Base-by-base conservation (phyloP, 139 green algal species). In the Chlorella sp. region DNA sequence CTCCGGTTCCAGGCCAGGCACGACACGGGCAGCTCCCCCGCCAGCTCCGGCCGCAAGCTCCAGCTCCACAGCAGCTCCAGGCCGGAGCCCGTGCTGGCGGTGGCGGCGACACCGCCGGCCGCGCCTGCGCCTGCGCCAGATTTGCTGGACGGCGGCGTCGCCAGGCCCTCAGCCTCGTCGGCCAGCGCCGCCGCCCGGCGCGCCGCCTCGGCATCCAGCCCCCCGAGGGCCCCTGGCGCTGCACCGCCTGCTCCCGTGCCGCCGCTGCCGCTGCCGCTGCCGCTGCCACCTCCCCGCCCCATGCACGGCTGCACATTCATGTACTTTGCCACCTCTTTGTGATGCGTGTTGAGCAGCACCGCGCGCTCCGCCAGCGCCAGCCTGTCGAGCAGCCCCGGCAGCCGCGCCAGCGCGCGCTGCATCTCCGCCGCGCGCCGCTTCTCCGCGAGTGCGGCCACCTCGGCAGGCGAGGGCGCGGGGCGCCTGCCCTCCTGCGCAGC, bases 1-100 rank as follows among this genome's bases (percentile, higher is more conserved):
- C 67, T 77, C 46, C 79, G 84, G 74, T 94, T 95, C 89, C 89
- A 96, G 11, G 69, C 69, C 69, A 75, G 53, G 69, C 69, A 75
- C 53, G 53, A 67, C 53, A 75, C 69, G 0, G 69, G 69, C 25
- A 75, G 69, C 38, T 66, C 51, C 12, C 41, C 69, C 3, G 15
- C 55, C 38, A 75, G 69, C 69, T 56, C 69, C 53, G 53, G 43
- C 36, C 59, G 69, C 69, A 53, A 67, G 12, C 11, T 8, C 69
- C 69, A 67, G 12, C 11, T 8, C 71, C 56, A 77, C 56, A 69
- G 71, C 71, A 69, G 42, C 42, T 31, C 21, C 41, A 77, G 42
- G 46, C 45, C 58, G 8, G 42, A 0, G 14, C 19, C 12, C 19
- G 9, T 58, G 71, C 42, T 31, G 35, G 38, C 25, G 21, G 33